Percentiles rank a stretch among this genome's conserved stretches.
These are phyloP conservation scores for Zymoseptoria tritici DNA, from an alignment of 2,329 filamentous ascomycete genomes.

Conservation along the genomic window DNA sequence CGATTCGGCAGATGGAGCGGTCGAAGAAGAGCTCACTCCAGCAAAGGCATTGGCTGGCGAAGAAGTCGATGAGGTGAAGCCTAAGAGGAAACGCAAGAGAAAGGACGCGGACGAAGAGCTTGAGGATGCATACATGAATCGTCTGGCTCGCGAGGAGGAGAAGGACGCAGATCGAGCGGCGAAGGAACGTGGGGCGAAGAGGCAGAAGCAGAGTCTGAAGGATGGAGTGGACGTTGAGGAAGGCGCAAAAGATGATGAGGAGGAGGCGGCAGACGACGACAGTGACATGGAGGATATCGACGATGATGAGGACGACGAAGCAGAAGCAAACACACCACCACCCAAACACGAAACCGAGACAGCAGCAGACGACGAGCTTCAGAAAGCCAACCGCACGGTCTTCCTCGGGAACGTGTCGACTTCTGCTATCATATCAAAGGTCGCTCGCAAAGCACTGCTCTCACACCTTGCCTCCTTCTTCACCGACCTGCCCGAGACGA, in stretches of 20 bases:
- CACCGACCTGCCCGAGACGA: slow-evolving; percentile 41
- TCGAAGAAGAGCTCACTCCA: slow-evolving; percentile 11
- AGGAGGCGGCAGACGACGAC: slow-evolving; percentile 20
- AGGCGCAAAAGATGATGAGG: slow-evolving; percentile 20
- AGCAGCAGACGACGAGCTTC: slow-evolving; percentile 52
- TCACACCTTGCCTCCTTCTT: slow-evolving; percentile 73
- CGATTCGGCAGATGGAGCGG: slow-evolving; percentile 15
- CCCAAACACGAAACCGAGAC: slow-evolving; percentile 45
- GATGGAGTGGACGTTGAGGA: slow-evolving; percentile 21
- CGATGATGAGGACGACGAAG: slow-evolving; percentile 31
- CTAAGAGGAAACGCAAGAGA: slow-evolving; percentile 52
- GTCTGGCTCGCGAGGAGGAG: slow-evolving; percentile 46
- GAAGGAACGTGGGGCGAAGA: slow-evolving; percentile 26
- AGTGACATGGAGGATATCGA: slow-evolving; percentile 25
- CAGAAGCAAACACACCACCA: slow-evolving; percentile 49
- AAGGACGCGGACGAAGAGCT: slow-evolving; percentile 52
- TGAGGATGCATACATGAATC: slow-evolving; percentile 62
- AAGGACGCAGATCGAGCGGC: slow-evolving; percentile 22
- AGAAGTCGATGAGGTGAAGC: slow-evolving; percentile 25
- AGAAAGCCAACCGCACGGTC: slow-evolving; percentile 82
- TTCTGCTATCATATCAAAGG: slow-evolving; percentile 72
- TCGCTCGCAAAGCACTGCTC: slow-evolving; percentile 68
- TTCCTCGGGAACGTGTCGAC: slow-evolving; percentile 89
- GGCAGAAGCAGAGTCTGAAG: slow-evolving; percentile 21
- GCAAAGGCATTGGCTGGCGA: slow-evolving; percentile 17